Evolutionary conservation across 73 alveolate genomes (phyloP), one percentile per base, ranked within the genome.

Genomic region (Paramecium bursaria): DNA sequence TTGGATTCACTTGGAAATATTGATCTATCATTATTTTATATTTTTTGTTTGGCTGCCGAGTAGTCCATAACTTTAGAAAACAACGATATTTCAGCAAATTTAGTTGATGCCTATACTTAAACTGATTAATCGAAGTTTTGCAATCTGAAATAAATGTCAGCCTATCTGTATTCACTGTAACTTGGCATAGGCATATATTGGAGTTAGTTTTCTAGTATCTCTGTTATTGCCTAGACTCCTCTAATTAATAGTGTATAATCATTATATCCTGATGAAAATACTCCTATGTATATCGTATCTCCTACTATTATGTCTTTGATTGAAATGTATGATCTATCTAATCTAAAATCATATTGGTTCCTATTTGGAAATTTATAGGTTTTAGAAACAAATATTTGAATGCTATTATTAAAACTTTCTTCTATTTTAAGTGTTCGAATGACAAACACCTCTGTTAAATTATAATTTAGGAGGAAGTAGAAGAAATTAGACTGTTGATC

Each of bases 181-280:
- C 60, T 21, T 30, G 82, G 82, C 23, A 67, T 39, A 4, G 82
- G 82, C 9, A 67, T 46, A 13, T 67, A 15, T 14, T 67, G 27
- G 9, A 67, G 27, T 21, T 25, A 19, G 44, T 67, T 42, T 39
- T 67, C 82, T 2, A 3, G 22, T 67, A 67, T 21, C 44, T 67
- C 33, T 3, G 22, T 67, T 4, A 67, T 67, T 15, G 39, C 82
- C 19, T 42, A 31, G n/a, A 67, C 55, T 2, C 82, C 82, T 67
- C 82, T 15, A 15, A 67, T 67, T 1, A 67, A 42, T 5, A 67
- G 50, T 2, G 82, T 25, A 21, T 9, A 67, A 17, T 67, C 82
- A 67, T 67, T 67, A 13, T 67, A 67, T 1, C 82, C 82, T 3
- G 5, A 5, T 39, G 50, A 25, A 5, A 39, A 44, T 1, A 67